Conservation (phyloP, 2,329 filamentous ascomycete genomes). For the Zymoseptoria ardabiliae region DNA sequence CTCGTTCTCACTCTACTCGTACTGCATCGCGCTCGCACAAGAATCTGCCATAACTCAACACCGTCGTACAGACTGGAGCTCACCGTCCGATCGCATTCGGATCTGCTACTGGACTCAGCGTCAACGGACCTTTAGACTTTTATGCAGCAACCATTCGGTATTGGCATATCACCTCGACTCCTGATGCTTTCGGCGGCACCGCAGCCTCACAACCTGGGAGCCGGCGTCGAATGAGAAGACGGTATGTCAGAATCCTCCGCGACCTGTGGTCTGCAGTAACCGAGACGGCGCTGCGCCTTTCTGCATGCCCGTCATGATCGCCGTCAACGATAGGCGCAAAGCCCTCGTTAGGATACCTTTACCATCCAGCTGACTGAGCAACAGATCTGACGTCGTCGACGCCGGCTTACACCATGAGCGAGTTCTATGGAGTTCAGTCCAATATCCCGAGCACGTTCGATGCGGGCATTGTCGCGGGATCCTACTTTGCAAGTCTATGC, state of each 20-base stretch:
- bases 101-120: background rate
- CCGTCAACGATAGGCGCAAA: background rate
- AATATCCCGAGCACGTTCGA: conserved; percentile 35
- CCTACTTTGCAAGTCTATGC: conserved; percentile 62
- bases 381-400: background rate
- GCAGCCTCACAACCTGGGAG: background rate
- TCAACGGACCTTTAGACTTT: background rate
- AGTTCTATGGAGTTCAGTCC: conserved; percentile 1
- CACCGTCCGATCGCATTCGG: background rate
- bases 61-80: background rate
- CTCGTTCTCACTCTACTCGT: background rate
- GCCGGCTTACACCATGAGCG: background rate
- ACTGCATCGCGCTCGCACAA: background rate
- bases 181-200: background rate
- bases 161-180: background rate
- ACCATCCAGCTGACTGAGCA: background rate
- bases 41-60: background rate
- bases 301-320: background rate
- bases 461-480: conserved; percentile 60
- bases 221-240: background rate
- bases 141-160: background rate
- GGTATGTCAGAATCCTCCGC: background rate
- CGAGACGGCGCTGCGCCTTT: background rate
- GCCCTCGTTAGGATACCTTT: background rate
- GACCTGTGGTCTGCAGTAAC: background rate